Evolutionary conservation across 1,284 basidiomycete species (phyloP).

Genomic region (Volvariella volvacea): DNA sequence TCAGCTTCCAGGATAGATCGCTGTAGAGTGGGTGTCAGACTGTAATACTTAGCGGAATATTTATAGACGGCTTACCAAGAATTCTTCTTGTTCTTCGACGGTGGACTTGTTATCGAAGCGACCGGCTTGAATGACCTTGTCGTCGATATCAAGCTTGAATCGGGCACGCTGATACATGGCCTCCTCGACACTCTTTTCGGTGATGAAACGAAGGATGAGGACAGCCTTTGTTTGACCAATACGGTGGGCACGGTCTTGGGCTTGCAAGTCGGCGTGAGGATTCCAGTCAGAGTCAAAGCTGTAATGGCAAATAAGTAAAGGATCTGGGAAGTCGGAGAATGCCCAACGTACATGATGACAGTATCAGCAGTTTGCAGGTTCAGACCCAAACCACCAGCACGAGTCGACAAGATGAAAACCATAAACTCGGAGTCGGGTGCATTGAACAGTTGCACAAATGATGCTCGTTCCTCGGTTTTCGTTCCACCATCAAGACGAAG

Average conservation of each 20-base stretch:
- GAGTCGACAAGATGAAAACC: conserved; percentile 94
- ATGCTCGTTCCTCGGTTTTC: conserved; percentile 95
- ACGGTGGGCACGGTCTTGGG: conserved; percentile 99
- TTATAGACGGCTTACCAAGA: conserved; percentile 56
- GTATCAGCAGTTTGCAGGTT: conserved; percentile 99
- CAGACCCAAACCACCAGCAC: conserved; percentile 95
- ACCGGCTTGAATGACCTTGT: conserved; percentile 99
- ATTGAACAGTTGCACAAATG: conserved; percentile 89
- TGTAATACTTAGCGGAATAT: conserved; percentile 9
- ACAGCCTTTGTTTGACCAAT: conserved; percentile 99
- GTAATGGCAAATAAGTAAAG: conserved; percentile 7
- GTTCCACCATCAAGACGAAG: conserved; percentile 97
- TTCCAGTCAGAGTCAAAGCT: conserved; percentile 95
- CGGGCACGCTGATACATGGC: conserved; percentile 93
- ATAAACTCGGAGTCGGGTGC: conserved; percentile 85
- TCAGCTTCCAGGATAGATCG: conserved; percentile 84
- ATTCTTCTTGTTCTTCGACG: conserved; percentile 94
- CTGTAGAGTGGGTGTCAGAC: conserved; percentile 28
- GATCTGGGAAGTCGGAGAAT: conserved; percentile 12
- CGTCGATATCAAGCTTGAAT: conserved; percentile 97
- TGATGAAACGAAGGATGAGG: conserved; percentile 94
- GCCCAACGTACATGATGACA: conserved; percentile 84
- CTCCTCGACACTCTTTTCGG: conserved; percentile 97
- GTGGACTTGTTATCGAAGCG: conserved; percentile 99
- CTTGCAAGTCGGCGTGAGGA: conserved; percentile 96